Evolutionary conservation across 2,329 filamentous ascomycete genomes (phyloP).

Genomic region (Parascedosporium putredinis): DNA sequence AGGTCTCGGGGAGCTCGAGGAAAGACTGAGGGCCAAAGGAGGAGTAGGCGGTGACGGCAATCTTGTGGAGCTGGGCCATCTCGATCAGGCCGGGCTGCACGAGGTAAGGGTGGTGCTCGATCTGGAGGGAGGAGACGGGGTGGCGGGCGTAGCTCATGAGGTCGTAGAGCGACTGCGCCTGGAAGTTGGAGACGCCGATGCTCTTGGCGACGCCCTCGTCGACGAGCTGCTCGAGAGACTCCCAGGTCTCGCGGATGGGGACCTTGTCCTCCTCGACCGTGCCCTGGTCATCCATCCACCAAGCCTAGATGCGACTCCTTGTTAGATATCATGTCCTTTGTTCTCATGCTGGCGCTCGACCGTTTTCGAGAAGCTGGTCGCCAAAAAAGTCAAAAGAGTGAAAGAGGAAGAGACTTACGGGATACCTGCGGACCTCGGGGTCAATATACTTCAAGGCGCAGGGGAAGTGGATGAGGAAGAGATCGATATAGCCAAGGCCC

Average conservation of each 20-base stretch:
- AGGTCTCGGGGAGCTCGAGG: constrained; percentile 51
- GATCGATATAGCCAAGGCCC: constrained; percentile 23
- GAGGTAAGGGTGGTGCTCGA: constrained; percentile 85
- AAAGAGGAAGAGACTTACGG: constrained; percentile 16
- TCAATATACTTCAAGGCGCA: constrained; percentile 32
- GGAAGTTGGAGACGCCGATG: constrained; percentile 51
- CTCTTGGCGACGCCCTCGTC: constrained; percentile 18
- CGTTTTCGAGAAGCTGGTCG: not conserved
- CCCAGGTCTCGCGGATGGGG: constrained; percentile 20
- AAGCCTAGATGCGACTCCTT: too few species aligned
- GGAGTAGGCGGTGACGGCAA: constrained; percentile 72
- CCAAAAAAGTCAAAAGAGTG: too few species aligned
- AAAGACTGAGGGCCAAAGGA: constrained; percentile 74
- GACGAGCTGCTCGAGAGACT: constrained; percentile 19
- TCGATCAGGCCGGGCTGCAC: constrained; percentile 62
- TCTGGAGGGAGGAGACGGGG: constrained; percentile 66
- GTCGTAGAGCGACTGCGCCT: constrained; percentile 66
- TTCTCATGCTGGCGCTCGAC: too few species aligned
- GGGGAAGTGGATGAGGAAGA: constrained; percentile 25
- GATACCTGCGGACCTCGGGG: constrained; percentile 27
- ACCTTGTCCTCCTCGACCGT: constrained; percentile 15
- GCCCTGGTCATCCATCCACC: constrained; percentile 18
- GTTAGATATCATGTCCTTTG: too few species aligned
- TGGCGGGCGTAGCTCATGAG: constrained; percentile 67
- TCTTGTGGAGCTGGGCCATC: constrained; percentile 58